A percentile compares a stretch with the other conserved stretches of the same genome.
These are phyloP conservation scores for Meira nashicola DNA, from an alignment of 1,284 basidiomycete species.

Conservation along the genomic window DNA sequence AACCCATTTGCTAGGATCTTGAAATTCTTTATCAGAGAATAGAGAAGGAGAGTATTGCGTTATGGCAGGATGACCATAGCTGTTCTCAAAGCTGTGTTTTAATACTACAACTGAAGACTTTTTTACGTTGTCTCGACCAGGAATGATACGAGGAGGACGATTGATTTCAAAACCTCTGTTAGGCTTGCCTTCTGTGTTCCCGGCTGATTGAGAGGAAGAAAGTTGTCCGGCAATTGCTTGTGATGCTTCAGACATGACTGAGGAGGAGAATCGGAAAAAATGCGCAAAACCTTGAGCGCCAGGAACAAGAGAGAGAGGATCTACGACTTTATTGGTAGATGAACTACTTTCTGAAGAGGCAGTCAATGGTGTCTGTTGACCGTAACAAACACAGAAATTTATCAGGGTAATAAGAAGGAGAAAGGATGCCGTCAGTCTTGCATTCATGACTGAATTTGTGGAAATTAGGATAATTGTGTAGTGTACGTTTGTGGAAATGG, in stretches of 20 bases:
- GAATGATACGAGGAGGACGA: not conserved
- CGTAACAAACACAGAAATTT: too few relatives aligned
- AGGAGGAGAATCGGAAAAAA: too few relatives aligned
- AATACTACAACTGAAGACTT: conserved; percentile 20
- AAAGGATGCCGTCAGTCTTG: too few relatives aligned
- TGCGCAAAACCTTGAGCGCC: too few relatives aligned
- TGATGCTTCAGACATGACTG: too few relatives aligned
- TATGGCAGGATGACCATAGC: conserved; percentile 25
- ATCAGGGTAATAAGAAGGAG: too few relatives aligned
- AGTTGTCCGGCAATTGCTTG: not conserved
- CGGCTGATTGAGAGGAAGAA: too few relatives aligned
- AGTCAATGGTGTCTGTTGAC: too few relatives aligned
- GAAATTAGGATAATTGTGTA: too few relatives aligned
- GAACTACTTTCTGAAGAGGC: not conserved
- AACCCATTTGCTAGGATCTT: conserved; percentile 24
- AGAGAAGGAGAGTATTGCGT: conserved; percentile 17
- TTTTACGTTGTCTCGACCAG: not conserved
- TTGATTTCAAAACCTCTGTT: conserved; percentile 3
- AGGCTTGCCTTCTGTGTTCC: not conserved
- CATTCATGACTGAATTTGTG: too few relatives aligned
- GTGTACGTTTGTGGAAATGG: too few relatives aligned
- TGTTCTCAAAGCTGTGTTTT: conserved; percentile 26
- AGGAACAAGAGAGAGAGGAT: not conserved
- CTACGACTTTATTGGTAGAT: not conserved
- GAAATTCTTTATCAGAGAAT: conserved; percentile 14